Base-by-base conservation (phyloP, 768 basidiomycete genomes). In the Pleurotus eryngii region DNA sequence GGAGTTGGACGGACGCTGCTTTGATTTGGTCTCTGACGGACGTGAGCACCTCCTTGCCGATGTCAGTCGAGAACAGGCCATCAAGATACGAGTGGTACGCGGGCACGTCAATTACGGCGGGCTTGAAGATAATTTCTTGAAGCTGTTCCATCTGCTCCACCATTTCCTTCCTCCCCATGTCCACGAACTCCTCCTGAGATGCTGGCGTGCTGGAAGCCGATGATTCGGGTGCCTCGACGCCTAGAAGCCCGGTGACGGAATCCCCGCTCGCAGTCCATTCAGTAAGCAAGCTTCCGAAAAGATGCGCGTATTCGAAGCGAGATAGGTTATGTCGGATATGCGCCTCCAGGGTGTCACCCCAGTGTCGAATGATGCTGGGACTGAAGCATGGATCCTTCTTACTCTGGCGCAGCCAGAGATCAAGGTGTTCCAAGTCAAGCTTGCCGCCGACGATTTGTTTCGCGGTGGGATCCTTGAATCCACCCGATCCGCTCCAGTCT, bases 181-280 rank as follows among this genome's bases (percentile, higher is more conserved):
- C 68, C n/a, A 70, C 65, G 55, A 65, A 69, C n/a, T 27, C 27
- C 37, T 60, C 61, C 30, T 35, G 30, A 11, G 30, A 35, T 4
- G 62, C 63, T 2, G 62, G 66, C 35, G 22, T 27, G 53, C 17
- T 48, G 51, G 61, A 43, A 12, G 46, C 38, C 17, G 35, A 18
- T n/a, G 55, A 60, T 8, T 49, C 57, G 1, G 35, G 60, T 2
- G 12, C 55, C 18, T 57, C 59, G 2, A 56, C 56, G n/a, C 56
- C 46, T n/a, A 43, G 62, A 17, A 67, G 26, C 17, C 35, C 57
- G 4, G 71, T 68, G 17, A 67, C 68, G 0, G 74, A 75, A 62
- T 79, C 76, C 1, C 75, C 76, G 40, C 76, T 77, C 2, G 70
- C 65, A 18, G 76, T 57, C 77, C 77, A 78, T 57, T 79, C 77